Evolutionary conservation across 306 rosid genomes (phyloP).

Genomic region (Medicago arabica): DNA sequence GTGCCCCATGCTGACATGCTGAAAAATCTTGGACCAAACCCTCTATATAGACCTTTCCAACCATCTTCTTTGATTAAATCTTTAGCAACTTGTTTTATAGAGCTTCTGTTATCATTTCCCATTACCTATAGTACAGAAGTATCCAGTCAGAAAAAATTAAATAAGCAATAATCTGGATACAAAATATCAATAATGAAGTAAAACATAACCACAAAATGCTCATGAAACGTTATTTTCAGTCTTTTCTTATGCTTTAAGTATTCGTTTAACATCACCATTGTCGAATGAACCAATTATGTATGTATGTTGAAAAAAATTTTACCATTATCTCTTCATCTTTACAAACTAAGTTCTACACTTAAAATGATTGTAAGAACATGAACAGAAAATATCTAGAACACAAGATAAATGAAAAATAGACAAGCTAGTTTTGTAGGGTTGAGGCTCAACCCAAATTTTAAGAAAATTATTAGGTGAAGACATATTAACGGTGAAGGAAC

Average conservation of each 20-base stretch:
- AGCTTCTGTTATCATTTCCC: constrained; percentile 67
- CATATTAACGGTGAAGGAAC: neutral
- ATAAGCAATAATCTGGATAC: constrained; percentile 28
- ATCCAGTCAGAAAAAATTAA: constrained; percentile 36
- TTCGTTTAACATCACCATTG: constrained; percentile 9
- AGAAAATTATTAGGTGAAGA: neutral
- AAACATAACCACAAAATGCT: constrained; percentile 10
- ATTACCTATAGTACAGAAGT: constrained; percentile 64
- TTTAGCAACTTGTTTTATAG: constrained; percentile 75
- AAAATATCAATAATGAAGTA: constrained; percentile 8
- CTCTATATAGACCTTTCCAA: constrained; percentile 94
- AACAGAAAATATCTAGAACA: constrained; percentile 6
- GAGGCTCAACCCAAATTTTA: no score
- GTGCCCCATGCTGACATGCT: constrained; percentile 98
- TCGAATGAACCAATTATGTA: neutral
- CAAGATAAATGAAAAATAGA: constrained; percentile 10
- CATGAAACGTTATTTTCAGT: constrained; percentile 13
- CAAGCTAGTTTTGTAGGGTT: no score
- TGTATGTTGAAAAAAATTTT: neutral
- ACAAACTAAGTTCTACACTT: neutral
- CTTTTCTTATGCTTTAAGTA: neutral
- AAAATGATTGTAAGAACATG: neutral
- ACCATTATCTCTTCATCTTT: neutral
- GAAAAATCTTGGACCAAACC: constrained; percentile 94
- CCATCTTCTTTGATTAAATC: constrained; percentile 83